Percentiles rank a stretch among this genome's conserved stretches.
These are phyloP conservation scores for Vigna mungo DNA, from an alignment of 306 rosid species.

Conservation along the genomic window DNA sequence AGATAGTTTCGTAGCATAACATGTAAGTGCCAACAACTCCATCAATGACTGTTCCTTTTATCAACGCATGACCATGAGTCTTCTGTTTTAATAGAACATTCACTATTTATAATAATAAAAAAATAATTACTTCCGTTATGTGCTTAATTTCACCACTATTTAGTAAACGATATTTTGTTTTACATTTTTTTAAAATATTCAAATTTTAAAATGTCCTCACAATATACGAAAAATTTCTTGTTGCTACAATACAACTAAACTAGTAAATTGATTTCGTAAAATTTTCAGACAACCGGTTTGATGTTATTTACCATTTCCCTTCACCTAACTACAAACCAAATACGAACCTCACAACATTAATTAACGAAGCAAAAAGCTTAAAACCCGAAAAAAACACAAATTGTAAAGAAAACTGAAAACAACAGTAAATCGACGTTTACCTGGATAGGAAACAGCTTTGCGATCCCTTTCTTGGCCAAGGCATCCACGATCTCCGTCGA, in stretches of 20 bases:
- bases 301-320: not conserved
- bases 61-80: no score
- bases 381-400: not conserved
- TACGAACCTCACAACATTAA: not conserved
- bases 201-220: not conserved
- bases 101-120: not conserved
- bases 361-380: not conserved
- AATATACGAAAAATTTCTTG: not conserved
- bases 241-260: no score
- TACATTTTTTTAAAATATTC: not conserved
- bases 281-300: not conserved
- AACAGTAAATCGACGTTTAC: conserved; percentile 36
- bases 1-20: not conserved
- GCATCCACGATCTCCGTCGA: conserved; percentile 75
- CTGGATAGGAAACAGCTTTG: conserved; percentile 95
- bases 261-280: not conserved
- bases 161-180: not conserved
- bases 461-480: conserved; percentile 77
- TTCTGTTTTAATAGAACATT: no score
- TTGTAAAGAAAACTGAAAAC: conserved; percentile 39
- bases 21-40: no score
- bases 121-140: not conserved
- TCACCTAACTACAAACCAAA: not conserved
- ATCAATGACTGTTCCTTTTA: no score
- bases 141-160: not conserved